Base-by-base conservation (phyloP, 1,139 yeast genomes). In the Saccharomyces hybrid region DNA sequence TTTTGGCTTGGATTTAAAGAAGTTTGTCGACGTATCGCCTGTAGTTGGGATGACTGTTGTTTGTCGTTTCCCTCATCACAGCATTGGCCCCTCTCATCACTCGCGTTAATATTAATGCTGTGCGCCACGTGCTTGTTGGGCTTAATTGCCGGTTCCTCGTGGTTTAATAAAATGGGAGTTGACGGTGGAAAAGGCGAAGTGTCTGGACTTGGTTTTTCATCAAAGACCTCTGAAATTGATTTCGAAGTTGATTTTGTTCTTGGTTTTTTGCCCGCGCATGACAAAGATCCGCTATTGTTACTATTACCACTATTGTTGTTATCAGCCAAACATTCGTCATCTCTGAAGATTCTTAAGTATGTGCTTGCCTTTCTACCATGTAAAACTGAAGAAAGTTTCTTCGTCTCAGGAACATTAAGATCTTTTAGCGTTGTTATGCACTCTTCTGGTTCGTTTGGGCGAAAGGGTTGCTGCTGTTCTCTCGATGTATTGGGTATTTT, bases 341-440 rank as follows among this genome's bases (percentile, higher is more conserved):
- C 70, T 54, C 66, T 62, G 52, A 68, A 69, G 32, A 69, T 68
- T 42, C 73, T 60, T 50, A 69, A 50, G 55, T 64, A 69, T 3
- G 69, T 67, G 50, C 71, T 68, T 3, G 72, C 72, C 52, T 70
- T 69, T 53, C 73, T 61, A 9, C 72, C 71, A 57, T 64, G 66
- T 25, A 66, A 47, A 8, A 64, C 60, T 1, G 63, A 53, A 13
- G 57, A 50, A 44, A 55, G 31, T 30, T 59, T 56, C 52, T 58
- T 58, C 47, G 56, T 57, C 42, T 66, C 67, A 2, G 63, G 58
- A 2, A 61, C 54, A 47, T 63, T 63, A 42, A 63, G 50, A 54
- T 65, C 68, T 51, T 59, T 59, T 46, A 63, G 49, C 27, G 60
- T 47, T 26, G 52, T 50, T 48, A 48, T 30, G 26, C 41, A 23